A percentile compares a stretch with the other conserved stretches of the same genome.
Conservation (phyloP, 768 basidiomycete species). For the Suillus ampliporus region DNA sequence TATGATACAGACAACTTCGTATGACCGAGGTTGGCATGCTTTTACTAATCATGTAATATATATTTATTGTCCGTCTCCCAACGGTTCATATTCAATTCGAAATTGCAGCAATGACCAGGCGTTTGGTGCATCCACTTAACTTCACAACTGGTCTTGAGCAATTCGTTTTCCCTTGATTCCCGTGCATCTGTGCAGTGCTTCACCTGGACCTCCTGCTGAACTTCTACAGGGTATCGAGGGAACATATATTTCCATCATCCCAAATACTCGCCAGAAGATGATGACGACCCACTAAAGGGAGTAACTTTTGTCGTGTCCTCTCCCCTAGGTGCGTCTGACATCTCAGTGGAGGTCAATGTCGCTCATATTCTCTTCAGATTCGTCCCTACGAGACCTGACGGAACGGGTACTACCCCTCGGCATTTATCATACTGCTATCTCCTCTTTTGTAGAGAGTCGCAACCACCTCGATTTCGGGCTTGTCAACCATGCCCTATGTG, state of each 20-base stretch:
- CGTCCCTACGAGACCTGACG: slow-evolving; percentile 84
- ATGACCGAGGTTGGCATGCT: too few species aligned
- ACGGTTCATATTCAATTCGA: neutral
- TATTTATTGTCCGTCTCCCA: too few species aligned
- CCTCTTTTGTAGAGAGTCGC: slow-evolving; percentile 87
- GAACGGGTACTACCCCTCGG: slow-evolving; percentile 91
- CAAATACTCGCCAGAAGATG: slow-evolving; percentile 83
- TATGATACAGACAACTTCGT: too few species aligned
- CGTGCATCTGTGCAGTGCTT: neutral
- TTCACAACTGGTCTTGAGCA: neutral
- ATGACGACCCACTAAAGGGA: slow-evolving; percentile 84
- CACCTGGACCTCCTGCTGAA: neutral
- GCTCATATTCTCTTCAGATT: slow-evolving; percentile 56
- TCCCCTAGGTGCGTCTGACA: slow-evolving; percentile 66
- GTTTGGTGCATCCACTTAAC: neutral
- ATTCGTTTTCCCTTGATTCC: neutral
- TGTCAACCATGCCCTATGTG: slow-evolving; percentile 95
- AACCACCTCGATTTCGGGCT: slow-evolving; percentile 90
- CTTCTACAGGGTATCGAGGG: slow-evolving; percentile 89
- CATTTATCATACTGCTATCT: slow-evolving; percentile 92
- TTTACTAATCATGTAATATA: too few species aligned
- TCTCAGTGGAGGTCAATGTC: neutral
- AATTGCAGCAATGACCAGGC: neutral
- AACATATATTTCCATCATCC: slow-evolving; percentile 78
- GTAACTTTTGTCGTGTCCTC: slow-evolving; percentile 77